A percentile compares a stretch with the other conserved stretches of the same genome.
These are phyloP conservation scores for Benincasa hispida DNA, from an alignment of 306 rosid genomes.

Conservation along the genomic window DNA sequence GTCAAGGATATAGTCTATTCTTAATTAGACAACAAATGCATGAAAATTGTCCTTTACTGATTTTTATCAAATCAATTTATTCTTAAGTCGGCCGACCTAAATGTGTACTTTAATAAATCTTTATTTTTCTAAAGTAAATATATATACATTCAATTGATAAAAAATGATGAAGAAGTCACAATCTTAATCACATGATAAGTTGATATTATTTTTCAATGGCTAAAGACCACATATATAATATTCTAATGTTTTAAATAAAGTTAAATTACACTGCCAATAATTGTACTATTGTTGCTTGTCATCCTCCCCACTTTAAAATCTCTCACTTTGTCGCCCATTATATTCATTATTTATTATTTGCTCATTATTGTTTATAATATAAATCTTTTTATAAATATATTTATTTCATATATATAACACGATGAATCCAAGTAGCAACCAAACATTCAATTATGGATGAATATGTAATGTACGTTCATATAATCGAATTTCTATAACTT, in stretches of 20 bases:
- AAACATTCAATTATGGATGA: not conserved
- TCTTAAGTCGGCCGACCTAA: not conserved
- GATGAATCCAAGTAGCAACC: not conserved
- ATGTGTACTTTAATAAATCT: not conserved
- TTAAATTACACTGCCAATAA: not conserved
- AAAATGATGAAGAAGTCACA: not conserved
- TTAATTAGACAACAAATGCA: not conserved
- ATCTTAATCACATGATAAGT: slow-evolving; percentile 7
- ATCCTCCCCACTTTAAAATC: slow-evolving; percentile 12
- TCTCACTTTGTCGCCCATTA: slow-evolving; percentile 30
- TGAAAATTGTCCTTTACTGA: not conserved
- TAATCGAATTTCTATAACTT: not conserved
- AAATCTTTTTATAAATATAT: too few relatives aligned
- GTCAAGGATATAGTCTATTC: not conserved
- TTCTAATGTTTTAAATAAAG: slow-evolving; percentile 1
- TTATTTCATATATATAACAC: not conserved
- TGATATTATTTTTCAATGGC: not conserved
- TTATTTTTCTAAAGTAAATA: not conserved
- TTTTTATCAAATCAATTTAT: not conserved
- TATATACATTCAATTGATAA: not conserved
- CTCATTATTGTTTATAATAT: not conserved
- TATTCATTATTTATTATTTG: not conserved
- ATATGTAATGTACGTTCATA: not conserved
- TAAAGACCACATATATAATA: not conserved
- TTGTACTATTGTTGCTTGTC: slow-evolving; percentile 7